These are phyloP conservation scores for Acanthamoeba sp. DNA, from an alignment of 208 protist genomes.

Conservation along the genomic window DNA sequence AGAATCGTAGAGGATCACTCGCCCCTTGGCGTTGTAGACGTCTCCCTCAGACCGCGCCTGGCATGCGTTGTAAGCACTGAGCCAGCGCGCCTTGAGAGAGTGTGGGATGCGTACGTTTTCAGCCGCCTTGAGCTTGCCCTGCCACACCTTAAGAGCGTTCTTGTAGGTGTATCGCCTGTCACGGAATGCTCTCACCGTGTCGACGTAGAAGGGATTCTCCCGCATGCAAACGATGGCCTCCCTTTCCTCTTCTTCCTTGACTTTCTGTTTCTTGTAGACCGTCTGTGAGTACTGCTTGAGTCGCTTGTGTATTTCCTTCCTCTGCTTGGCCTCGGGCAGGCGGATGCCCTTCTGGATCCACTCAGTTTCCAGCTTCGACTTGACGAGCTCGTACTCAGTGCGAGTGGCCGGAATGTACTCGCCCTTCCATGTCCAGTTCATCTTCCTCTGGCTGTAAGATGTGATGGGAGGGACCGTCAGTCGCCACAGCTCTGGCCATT, in stretches of 20 bases:
- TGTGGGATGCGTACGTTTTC: conserved; percentile 70
- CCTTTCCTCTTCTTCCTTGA: conserved; percentile 88
- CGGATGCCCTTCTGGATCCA: conserved; percentile 88
- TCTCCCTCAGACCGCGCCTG: conserved; percentile 64
- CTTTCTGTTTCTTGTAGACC: conserved; percentile 98
- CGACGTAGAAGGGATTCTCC: conserved; percentile 99
- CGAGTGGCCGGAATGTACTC: conserved; percentile 97
- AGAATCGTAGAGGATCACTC: conserved; percentile 99
- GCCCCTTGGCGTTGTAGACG: conserved; percentile 89
- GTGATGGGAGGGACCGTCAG: neutral
- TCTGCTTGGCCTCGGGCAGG: conserved; percentile 87
- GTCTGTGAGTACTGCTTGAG: conserved; percentile 96
- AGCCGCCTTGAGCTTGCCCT: conserved; percentile 93
- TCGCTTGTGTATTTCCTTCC: conserved; percentile 95
- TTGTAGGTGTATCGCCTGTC: conserved; percentile 99
- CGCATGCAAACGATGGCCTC: conserved; percentile 98
- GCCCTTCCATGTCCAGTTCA: conserved; percentile 99
- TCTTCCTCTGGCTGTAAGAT: conserved; percentile 95
- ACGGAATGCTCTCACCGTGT: conserved; percentile 99
- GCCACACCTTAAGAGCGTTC: conserved; percentile 96
- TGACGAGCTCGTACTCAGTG: conserved; percentile 96
- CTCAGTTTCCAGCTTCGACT: conserved; percentile 97
- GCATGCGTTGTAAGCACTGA: neutral
- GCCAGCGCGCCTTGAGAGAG: neutral
- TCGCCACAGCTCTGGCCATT: too few relatives aligned